Evolutionary conservation across 2,329 filamentous ascomycete species (phyloP), one percentile per base, ranked within the genome.

Genomic region (Talaromyces sp.): DNA sequence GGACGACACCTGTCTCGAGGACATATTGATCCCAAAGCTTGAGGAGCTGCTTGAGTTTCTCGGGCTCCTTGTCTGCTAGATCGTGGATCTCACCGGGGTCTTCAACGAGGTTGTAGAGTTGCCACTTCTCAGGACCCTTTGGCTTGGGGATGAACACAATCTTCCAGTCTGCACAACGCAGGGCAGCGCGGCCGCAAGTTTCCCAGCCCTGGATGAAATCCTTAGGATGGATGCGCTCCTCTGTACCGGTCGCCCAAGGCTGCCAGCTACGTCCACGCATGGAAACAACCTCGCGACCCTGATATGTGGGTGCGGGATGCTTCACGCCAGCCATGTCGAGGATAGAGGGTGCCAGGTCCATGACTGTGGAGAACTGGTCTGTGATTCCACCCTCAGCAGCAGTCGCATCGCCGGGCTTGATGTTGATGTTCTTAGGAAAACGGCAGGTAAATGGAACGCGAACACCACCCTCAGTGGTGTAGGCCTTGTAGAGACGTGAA

Each of bases 1-100:
- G 82, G n/a, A 85, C 74, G 1, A 86, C 82, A 2, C 83, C 83
- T 0, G 80, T 83, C 64, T 86, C 83, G 9, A 83, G 67, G 10
- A 82, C 79, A 67, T 84, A 84, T 54, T 79, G 75, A 55, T 85
- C 79, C 81, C 83, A 85, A 17, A 80, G 70, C 60, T 77, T 75
- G 5, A 84, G 64, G 62, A 85, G 68, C 52, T 77, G 70, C 52
- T 77, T 61, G 36, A 85, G 54, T 4, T 74, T 70, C 43, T 80
- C 77, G 0, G 75, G 73, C 19, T 77, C 64, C 19, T 62, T 29
- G 17, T 75, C 72, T 0, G 71, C 66, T 24, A 81, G 58, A 60
- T 81, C 77, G 44, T 77, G 66, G 0, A 77, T 70, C 65, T 85
- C 80, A 3, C 81, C 81, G 0, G 78, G 78, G 55, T 85, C 82